phyloP scores from a whole-genome alignment of 2,329 filamentous ascomycete species.

The Colletotrichum shisoi region DNA sequence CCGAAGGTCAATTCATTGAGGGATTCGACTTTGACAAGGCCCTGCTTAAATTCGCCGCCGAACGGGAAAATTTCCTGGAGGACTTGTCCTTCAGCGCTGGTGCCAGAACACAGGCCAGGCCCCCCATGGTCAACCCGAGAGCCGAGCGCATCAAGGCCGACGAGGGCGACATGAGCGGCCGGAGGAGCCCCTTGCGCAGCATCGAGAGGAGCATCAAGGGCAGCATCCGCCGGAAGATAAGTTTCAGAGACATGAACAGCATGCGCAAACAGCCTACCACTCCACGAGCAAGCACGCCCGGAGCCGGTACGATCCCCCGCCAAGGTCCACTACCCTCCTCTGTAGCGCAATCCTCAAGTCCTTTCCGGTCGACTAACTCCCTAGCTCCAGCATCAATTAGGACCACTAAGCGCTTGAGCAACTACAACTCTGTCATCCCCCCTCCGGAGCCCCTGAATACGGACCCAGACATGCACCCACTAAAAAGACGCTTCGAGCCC shows the following conservation, averaged over 20 bases:
- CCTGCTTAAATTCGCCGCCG: conserved; percentile 91
- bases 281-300: conserved; percentile 38
- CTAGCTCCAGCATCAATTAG: conserved; percentile 65
- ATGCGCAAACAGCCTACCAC: conserved; percentile 83
- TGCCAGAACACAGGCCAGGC: conserved; percentile 73
- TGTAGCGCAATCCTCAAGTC: conserved; percentile 37
- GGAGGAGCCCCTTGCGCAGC: conserved; percentile 63
- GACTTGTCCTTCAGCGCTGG: conserved; percentile 90
- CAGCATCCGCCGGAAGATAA: conserved; percentile 90
- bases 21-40: conserved; percentile 91
- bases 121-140: conserved; percentile 78
- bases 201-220: conserved; percentile 75
- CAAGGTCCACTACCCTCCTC: conserved; percentile 26
- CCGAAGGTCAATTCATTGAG: conserved; percentile 47
- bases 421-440: conserved; percentile 98
- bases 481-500: conserved; percentile 93
- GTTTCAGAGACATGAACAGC: conserved; percentile 94
- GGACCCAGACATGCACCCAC: conserved; percentile 91
- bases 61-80: conserved; percentile 90
- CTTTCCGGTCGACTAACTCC: conserved; percentile 37
- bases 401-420: conserved; percentile 88
- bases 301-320: conserved; percentile 36
- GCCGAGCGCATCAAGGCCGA: conserved; percentile 83
- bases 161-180: conserved; percentile 64
- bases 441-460: conserved; percentile 88